Evolutionary conservation across 129 eudicot species (phyloP), one percentile per base, ranked within the genome.

Genomic region (Tagetes patula): DNA sequence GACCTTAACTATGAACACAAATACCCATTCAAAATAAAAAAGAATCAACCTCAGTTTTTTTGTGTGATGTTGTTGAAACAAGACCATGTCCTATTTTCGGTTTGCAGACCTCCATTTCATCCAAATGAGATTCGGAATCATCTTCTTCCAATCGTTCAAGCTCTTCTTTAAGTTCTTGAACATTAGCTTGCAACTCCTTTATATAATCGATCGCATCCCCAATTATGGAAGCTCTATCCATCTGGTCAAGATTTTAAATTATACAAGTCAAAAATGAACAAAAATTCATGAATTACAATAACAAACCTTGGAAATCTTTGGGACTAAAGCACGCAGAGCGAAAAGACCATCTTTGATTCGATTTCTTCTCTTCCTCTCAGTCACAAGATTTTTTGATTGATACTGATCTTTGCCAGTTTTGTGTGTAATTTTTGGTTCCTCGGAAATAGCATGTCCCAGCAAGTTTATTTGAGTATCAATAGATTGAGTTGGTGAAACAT

Each of bases 181-280:
- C 65, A 2, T 70, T 82, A 40, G 62, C 72, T 67, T 82, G 38
- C 71, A 93, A 68, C 77, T 87, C 98, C 70, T 78, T 66, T 78
- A 93, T 93, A 74, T 89, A 87, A 41, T 84, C 88, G 46, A 80
- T 73, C 37, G 98, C 98, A 81, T 93, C 98, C 67, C 87, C 95
- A 50, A 93, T 38, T 69, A 81, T 93, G 53, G 96, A 59, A 72
- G 85, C 86, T 75, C 70, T 85, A 82, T 93, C 88, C 98, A 93
- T 85, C 96, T 93, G 75, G 1, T 67, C 56, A 75, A 52, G 6
- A 8, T 34, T 72, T 64, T 34, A 65, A 14, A 79, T 79, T 65
- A 64, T 6, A 14, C 8, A 43, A 34, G 27, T 20, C 13, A 11
- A 11, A 43, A 65, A 52, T 0, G 13, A 53, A 79, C 33, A 46